These are phyloP conservation scores for Dioszegia hungarica DNA, from an alignment of 768 basidiomycete genomes.

Conservation along the genomic window DNA sequence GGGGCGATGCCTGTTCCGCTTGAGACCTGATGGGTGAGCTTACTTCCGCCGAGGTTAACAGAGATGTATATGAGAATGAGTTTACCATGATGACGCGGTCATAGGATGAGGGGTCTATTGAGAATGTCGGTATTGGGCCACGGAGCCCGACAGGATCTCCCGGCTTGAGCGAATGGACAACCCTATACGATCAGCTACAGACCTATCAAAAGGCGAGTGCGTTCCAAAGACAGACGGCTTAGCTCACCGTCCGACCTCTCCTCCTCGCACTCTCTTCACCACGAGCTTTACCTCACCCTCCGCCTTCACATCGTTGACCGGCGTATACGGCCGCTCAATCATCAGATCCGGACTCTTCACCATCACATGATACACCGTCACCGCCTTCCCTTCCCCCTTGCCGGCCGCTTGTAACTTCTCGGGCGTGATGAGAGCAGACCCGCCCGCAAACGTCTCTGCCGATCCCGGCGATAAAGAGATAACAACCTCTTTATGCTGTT, in stretches of 20 bases:
- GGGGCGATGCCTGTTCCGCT: slow-evolving; percentile 46
- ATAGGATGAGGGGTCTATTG: slow-evolving; percentile 25
- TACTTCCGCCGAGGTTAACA: too few species aligned
- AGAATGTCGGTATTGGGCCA: slow-evolving; percentile 41
- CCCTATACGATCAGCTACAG: slow-evolving; percentile 7
- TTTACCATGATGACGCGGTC: slow-evolving; percentile 44
- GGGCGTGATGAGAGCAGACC: background rate
- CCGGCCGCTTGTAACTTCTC: background rate
- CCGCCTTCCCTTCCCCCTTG: slow-evolving; percentile 1
- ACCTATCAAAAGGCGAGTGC: background rate
- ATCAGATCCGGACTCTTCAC: slow-evolving; percentile 43
- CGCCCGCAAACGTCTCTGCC: slow-evolving; percentile 15
- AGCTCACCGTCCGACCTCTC: slow-evolving; percentile 49
- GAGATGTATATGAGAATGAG: background rate
- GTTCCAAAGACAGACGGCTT: background rate
- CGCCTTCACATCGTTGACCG: slow-evolving; percentile 31
- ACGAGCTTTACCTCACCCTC: slow-evolving; percentile 37
- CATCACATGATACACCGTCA: slow-evolving; percentile 44
- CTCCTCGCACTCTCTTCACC: slow-evolving; percentile 44
- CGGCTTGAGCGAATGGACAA: slow-evolving; percentile 32
- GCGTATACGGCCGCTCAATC: slow-evolving; percentile 47
- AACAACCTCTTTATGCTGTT: slow-evolving; percentile 25
- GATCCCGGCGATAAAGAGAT: slow-evolving; percentile 25
- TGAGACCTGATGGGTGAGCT: slow-evolving; percentile 27
- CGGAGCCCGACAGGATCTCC: slow-evolving; percentile 39